Evolutionary conservation across 2,329 filamentous ascomycete genomes (phyloP).

Genomic region (Dryadomyces quercivorus): DNA sequence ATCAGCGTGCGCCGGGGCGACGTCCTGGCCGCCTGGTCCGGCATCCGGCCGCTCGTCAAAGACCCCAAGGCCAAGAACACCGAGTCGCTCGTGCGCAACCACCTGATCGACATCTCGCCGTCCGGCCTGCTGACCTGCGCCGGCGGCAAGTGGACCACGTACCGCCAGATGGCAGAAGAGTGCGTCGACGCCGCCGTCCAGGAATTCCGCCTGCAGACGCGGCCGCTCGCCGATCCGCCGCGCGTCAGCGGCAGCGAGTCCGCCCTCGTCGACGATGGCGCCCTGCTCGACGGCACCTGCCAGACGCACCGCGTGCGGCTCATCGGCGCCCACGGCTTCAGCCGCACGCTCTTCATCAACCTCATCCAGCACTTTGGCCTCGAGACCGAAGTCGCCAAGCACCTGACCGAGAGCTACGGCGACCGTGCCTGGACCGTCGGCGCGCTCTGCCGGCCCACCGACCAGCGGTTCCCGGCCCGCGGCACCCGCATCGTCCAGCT

Average conservation of each 20-base stretch:
- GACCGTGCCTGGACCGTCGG: slow-evolving; percentile 89
- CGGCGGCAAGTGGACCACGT: slow-evolving; percentile 81
- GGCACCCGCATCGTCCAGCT: slow-evolving; percentile 68
- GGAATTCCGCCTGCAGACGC: slow-evolving; percentile 47
- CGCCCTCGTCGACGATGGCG: slow-evolving; percentile 52
- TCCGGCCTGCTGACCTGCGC: slow-evolving; percentile 71
- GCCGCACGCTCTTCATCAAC: slow-evolving; percentile 86
- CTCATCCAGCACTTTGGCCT: slow-evolving; percentile 87
- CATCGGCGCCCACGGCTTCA: slow-evolving; percentile 66
- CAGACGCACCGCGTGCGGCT: slow-evolving; percentile 63
- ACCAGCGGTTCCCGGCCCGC: slow-evolving; percentile 69
- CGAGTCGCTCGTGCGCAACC: slow-evolving; percentile 71
- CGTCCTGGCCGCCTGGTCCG: slow-evolving; percentile 68
- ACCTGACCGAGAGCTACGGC: slow-evolving; percentile 77
- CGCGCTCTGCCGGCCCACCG: slow-evolving; percentile 63
- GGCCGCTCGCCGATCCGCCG: slow-evolving; percentile 30
- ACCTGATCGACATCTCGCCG: slow-evolving; percentile 62
- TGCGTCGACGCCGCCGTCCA: slow-evolving; percentile 68
- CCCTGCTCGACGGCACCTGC: slow-evolving; percentile 58
- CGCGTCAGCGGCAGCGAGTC: slow-evolving; percentile 55
- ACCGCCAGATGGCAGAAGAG: slow-evolving; percentile 80
- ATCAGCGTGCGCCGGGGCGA: slow-evolving; percentile 64
- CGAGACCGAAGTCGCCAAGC: slow-evolving; percentile 84
- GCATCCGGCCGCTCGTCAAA: slow-evolving; percentile 65
- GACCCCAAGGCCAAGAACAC: slow-evolving; percentile 74